Percentiles rank a stretch among this genome's conserved stretches.
Evolutionary conservation across 2,329 filamentous ascomycete species (phyloP).

Genomic region (Hymenoscyphus linearis): DNA sequence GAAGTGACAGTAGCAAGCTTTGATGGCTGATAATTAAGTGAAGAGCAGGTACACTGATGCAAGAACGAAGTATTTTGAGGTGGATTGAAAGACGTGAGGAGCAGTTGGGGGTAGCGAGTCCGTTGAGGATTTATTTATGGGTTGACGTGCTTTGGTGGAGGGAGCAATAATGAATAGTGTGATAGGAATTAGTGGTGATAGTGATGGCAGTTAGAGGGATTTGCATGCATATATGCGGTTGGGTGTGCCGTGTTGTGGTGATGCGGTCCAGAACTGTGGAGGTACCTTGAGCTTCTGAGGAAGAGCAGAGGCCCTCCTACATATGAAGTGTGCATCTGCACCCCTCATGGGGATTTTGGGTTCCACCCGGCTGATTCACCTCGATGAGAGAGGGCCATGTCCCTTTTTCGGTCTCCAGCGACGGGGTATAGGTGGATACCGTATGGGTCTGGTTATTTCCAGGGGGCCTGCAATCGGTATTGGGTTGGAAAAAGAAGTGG

Average conservation of each 20-base stretch:
- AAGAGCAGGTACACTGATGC: slow-evolving; percentile 6
- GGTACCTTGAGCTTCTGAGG: slow-evolving; percentile 16
- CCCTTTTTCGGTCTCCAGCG: slow-evolving; percentile 1
- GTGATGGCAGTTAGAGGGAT: neutral
- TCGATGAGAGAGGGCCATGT: slow-evolving; percentile 5
- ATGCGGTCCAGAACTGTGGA: slow-evolving; percentile 9
- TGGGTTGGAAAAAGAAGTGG: neutral
- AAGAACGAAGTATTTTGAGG: slow-evolving; percentile 3
- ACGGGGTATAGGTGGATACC: slow-evolving; percentile 12
- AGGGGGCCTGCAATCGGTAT: neutral
- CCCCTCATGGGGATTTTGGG: slow-evolving; percentile 23
- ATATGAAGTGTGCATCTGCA: slow-evolving; percentile 24
- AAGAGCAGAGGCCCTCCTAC: slow-evolving; percentile 11
- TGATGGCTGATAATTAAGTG: neutral
- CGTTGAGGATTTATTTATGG: slow-evolving; percentile 11
- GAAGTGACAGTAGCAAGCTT: neutral
- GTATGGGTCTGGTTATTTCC: slow-evolving; percentile 1
- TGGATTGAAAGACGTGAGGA: neutral
- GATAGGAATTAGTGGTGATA: neutral
- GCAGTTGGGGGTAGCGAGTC: neutral
- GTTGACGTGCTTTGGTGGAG: slow-evolving; percentile 2
- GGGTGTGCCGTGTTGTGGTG: slow-evolving; percentile 2
- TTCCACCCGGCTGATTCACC: slow-evolving; percentile 23
- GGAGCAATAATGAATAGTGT: neutral
- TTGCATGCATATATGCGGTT: slow-evolving; percentile 20